These are phyloP conservation scores for Populus davidiana DNA, from an alignment of 345 rosid species.

Conservation along the genomic window DNA sequence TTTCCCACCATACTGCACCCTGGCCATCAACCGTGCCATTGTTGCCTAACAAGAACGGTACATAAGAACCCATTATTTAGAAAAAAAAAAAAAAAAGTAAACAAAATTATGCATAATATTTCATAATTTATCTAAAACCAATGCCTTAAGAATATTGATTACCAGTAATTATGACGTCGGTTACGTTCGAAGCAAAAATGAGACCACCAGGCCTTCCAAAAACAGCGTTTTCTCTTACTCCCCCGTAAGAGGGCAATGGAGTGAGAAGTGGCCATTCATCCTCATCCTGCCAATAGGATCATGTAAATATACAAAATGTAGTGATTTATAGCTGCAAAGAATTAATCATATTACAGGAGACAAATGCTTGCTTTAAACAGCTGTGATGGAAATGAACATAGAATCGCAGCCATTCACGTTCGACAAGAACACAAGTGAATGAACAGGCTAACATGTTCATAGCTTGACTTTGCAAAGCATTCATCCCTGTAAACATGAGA, in stretches of 20 bases:
- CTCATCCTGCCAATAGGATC: slow-evolving; percentile 50
- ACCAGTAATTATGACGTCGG: slow-evolving; percentile 79
- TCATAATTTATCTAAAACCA: background rate
- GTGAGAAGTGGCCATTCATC: slow-evolving; percentile 59
- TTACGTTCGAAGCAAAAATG: slow-evolving; percentile 68
- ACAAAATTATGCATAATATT: background rate
- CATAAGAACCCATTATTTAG: background rate
- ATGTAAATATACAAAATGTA: background rate
- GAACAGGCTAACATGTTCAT: no score
- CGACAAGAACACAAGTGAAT: no score
- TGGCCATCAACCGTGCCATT: slow-evolving; percentile 69
- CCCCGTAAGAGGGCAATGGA: slow-evolving; percentile 67
- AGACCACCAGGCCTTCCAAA: slow-evolving; percentile 55
- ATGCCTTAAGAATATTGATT: background rate
- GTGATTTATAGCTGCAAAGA: no score
- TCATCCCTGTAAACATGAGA: no score
- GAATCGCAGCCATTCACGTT: no score
- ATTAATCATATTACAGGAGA: no score
- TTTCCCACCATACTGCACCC: slow-evolving; percentile 65
- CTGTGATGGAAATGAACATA: no score
- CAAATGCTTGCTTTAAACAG: no score
- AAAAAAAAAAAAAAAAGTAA: no score
- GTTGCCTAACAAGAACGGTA: slow-evolving; percentile 34
- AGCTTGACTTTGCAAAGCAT: no score
- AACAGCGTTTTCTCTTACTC: slow-evolving; percentile 55